Percentiles rank a stretch among this genome's conserved stretches.
These are phyloP conservation scores for Fusarium neocosmosporiellum DNA, from an alignment of 2,329 filamentous ascomycete species.

Conservation along the genomic window DNA sequence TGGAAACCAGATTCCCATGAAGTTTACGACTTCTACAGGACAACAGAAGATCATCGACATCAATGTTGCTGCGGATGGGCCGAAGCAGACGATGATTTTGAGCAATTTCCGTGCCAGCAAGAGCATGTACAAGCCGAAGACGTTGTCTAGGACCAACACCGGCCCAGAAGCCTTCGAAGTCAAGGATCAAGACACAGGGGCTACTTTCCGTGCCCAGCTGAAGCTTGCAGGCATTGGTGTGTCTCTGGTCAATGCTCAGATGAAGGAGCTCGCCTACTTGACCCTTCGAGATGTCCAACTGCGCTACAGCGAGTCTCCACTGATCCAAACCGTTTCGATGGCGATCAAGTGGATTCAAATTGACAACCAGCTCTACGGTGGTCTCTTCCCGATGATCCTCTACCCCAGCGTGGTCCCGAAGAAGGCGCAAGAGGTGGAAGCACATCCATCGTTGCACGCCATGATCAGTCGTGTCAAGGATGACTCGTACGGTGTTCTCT, in stretches of 20 bases:
- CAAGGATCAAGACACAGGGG: slow-evolving; percentile 88
- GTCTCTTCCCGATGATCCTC: slow-evolving; percentile 96
- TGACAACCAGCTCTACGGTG: slow-evolving; percentile 97
- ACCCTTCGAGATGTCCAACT: slow-evolving; percentile 92
- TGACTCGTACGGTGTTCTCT: slow-evolving; percentile 96
- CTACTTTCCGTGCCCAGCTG: slow-evolving; percentile 90
- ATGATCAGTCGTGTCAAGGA: slow-evolving; percentile 97
- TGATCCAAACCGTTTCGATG: slow-evolving; percentile 91
- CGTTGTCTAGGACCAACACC: slow-evolving; percentile 58
- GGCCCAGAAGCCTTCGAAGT: slow-evolving; percentile 81
- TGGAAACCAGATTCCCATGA: slow-evolving; percentile 95
- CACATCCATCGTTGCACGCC: slow-evolving; percentile 92
- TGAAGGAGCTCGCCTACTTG: slow-evolving; percentile 92
- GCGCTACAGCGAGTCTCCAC: slow-evolving; percentile 90
- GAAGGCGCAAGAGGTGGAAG: slow-evolving; percentile 94
- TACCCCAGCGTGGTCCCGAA: slow-evolving; percentile 99
- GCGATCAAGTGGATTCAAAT: slow-evolving; percentile 99
- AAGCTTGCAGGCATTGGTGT: slow-evolving; percentile 91
- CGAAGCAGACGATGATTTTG: slow-evolving; percentile 92
- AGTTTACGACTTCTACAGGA: slow-evolving; percentile 75
- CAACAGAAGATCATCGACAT: slow-evolving; percentile 93
- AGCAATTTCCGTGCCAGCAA: slow-evolving; percentile 94
- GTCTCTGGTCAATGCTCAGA: slow-evolving; percentile 90
- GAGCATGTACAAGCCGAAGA: slow-evolving; percentile 82
- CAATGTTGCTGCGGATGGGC: slow-evolving; percentile 94